A percentile compares a stretch with the other conserved stretches of the same genome.
phyloP scores from a whole-genome alignment of 352 stramenopile genomes.

The Phytophthora cryptogea region DNA sequence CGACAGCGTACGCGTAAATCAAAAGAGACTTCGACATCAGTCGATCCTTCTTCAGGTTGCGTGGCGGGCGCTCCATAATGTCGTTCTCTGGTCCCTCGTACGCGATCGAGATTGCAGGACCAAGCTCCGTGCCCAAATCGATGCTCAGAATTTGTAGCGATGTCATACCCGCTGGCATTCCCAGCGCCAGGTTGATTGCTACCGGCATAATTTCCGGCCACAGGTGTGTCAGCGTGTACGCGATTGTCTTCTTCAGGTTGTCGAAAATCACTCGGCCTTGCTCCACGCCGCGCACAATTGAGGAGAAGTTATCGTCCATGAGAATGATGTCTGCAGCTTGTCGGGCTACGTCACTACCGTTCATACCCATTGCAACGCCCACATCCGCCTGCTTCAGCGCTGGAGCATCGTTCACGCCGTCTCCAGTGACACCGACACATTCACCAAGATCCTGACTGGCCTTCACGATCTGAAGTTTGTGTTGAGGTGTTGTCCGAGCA shows the following conservation, averaged over 20 bases:
- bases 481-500: slow-evolving; percentile 80
- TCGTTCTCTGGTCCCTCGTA: slow-evolving; percentile 81
- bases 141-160: slow-evolving; percentile 91
- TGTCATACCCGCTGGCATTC: slow-evolving; percentile 78
- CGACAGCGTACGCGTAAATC: slow-evolving; percentile 82
- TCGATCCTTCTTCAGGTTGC: slow-evolving; percentile 69
- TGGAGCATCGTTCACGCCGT: slow-evolving; percentile 69
- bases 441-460: slow-evolving; percentile 26
- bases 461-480: slow-evolving; percentile 37
- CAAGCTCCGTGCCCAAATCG: slow-evolving; percentile 89
- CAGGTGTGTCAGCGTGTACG: slow-evolving; percentile 90
- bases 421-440: slow-evolving; percentile 81
- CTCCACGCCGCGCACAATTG: slow-evolving; percentile 86
- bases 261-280: slow-evolving; percentile 67
- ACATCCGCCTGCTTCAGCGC: slow-evolving; percentile 90
- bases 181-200: slow-evolving; percentile 80
- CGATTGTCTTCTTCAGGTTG: slow-evolving; percentile 94
- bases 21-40: slow-evolving; percentile 85
- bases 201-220: slow-evolving; percentile 77
- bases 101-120: slow-evolving; percentile 88
- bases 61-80: slow-evolving; percentile 78
- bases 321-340: slow-evolving; percentile 94
- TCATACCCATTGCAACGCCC: slow-evolving; percentile 96
- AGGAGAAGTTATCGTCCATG: slow-evolving; percentile 96
- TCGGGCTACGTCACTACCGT: slow-evolving; percentile 92